Evolutionary conservation across 306 rosid genomes (phyloP).

Genomic region (Lablab purpureus): DNA sequence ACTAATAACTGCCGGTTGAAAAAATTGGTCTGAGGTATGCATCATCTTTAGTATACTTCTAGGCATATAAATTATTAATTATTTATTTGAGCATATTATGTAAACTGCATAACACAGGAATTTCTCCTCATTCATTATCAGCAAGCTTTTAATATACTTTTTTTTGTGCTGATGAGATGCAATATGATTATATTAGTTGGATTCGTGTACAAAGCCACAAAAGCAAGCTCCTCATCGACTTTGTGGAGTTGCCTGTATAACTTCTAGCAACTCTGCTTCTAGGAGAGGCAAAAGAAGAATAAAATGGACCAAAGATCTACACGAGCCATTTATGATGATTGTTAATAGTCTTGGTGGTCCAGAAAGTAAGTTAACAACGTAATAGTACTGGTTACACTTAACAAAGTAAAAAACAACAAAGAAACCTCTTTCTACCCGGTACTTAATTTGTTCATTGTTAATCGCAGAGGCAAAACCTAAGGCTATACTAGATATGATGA

Average conservation of each 20-base stretch:
- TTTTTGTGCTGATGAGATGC: slow-evolving; percentile 11
- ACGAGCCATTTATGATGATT: slow-evolving; percentile 50
- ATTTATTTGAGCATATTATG: background rate
- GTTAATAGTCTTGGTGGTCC: slow-evolving; percentile 58
- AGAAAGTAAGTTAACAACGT: slow-evolving; percentile 50
- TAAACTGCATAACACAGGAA: background rate
- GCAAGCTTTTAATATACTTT: background rate
- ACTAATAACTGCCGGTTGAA: background rate
- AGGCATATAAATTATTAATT: background rate
- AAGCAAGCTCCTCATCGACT: slow-evolving; percentile 30
- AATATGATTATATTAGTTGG: slow-evolving; percentile 14
- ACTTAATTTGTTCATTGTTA: slow-evolving; percentile 23
- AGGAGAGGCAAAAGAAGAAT: slow-evolving; percentile 53
- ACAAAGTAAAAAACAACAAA: background rate
- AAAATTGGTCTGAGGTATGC: too few relatives aligned
- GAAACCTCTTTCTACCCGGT: background rate
- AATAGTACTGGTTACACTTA: background rate
- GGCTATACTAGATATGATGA: slow-evolving; percentile 61
- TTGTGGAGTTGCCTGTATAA: slow-evolving; percentile 25
- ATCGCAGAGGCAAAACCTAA: slow-evolving; percentile 61
- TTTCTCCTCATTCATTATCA: background rate
- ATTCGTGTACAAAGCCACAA: slow-evolving; percentile 37
- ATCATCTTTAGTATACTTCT: background rate
- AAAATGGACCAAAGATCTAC: slow-evolving; percentile 57
- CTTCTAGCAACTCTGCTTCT: slow-evolving; percentile 41